Base-by-base conservation (phyloP, 768 basidiomycete genomes). In the Boletus huronensis region DNA sequence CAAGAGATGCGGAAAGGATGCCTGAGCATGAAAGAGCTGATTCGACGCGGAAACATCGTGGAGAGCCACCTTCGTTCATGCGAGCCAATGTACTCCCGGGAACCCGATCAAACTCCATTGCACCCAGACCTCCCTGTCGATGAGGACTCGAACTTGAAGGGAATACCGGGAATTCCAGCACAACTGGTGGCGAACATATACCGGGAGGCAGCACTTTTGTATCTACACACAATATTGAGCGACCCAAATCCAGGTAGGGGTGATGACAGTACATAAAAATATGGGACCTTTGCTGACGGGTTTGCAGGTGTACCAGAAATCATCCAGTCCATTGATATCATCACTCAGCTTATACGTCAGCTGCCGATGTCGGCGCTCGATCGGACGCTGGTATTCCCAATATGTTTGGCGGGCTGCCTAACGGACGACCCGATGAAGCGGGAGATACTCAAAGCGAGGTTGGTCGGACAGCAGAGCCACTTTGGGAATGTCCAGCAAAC, bases 391-490 rank as follows among this genome's bases (percentile, higher is more conserved):
- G 74, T 88, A 21, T 86, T 90, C 70, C 88, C 90, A 28, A 78
- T 89, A 52, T 85, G 83, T 66, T 74, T 93, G 39, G 83, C 85
- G 29, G 90, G 85, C 6, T 83, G 83, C 67, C 78, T 91, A 79
- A 81, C 87, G 42, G 83, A 88, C 67, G 82, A 85, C 66, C 80
- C 76, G 17, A 72, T 68, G 38, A 75, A 75, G 46, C 77, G 84
- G 34, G 82, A 83, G 48, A 77, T 83, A 60, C 74, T 87, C 67
- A 85, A 82, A 62, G 70, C 73, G 23, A 76, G 84, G 46, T 65
- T 89, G 45, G 77, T 80, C 25, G 70, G 65, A 29, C 77, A 81
- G 55, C 81, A 86, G 61, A 77, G 78, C 58, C 77, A 74, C 57
- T 78, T 84, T 57, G 86, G 85, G 5, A 86, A 85, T 67, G 62